Evolutionary conservation across 495 filamentous ascomycete genomes (phyloP).

Genomic region (Sphaerosporella brunnea): DNA sequence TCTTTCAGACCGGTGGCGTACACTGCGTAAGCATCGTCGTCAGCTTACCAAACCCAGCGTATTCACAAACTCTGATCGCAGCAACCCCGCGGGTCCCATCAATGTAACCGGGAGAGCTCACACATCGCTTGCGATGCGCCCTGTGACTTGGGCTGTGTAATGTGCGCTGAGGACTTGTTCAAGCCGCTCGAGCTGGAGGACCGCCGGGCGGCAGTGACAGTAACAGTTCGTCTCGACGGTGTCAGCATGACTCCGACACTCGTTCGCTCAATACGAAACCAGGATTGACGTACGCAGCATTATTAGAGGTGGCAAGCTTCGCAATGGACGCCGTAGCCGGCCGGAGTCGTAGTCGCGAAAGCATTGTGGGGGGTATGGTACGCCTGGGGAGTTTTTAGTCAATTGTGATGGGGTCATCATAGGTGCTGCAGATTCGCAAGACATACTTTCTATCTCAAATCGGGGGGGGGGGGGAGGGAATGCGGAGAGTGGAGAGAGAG

Average conservation of each 20-base stretch:
- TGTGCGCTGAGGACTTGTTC: conserved; percentile 63
- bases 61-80: background rate
- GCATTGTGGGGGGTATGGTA: conserved; percentile 4
- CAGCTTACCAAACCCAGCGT: background rate
- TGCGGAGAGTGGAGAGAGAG: too few relatives aligned
- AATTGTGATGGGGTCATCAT: too few relatives aligned
- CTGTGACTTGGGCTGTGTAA: conserved; percentile 94
- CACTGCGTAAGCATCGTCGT: conserved; percentile 26
- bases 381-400: too few relatives aligned
- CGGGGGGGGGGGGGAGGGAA: too few relatives aligned
- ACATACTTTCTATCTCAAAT: too few relatives aligned
- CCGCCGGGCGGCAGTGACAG: background rate
- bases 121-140: conserved; percentile 95
- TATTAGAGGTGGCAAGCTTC: background rate
- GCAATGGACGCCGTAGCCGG: background rate
- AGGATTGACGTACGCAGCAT: conserved; percentile 1
- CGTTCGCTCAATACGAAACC: background rate
- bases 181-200: conserved; percentile 26
- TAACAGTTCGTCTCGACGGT: background rate
- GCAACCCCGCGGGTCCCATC: background rate
- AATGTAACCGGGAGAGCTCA: conserved; percentile 1
- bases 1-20: conserved; percentile 80
- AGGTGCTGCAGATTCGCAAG: too few relatives aligned
- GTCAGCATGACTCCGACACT: background rate
- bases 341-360: conserved; percentile 3